Evolutionary conservation across 2,329 filamentous ascomycete genomes (phyloP), one percentile per base, ranked within the genome.

Genomic region (Fusarium cicatricum): DNA sequence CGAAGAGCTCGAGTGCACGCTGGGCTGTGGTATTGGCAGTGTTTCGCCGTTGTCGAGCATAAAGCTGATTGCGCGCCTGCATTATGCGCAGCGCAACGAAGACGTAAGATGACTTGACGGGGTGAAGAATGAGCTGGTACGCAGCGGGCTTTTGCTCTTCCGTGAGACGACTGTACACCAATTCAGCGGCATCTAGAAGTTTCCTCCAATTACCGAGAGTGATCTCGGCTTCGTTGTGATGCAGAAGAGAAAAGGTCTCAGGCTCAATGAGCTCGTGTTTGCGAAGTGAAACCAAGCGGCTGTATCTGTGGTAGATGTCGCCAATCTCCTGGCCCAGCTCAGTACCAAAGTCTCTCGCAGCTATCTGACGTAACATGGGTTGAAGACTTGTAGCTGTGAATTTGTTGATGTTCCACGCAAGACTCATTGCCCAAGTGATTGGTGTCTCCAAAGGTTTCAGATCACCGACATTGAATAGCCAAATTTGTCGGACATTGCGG

Each of bases 401-500:
- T 1, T 70, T 71, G 7, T 78, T 70, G 15, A 84, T 78, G 48
- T 87, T 77, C 72, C 85, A 87, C 0, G 84, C 84, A 31, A 87
- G 73, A 14, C 81, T 78, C 63, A 86, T 77, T 58, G 80, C 83
- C 64, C 84, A 83, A 21, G 77, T 79, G 51, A 85, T 80, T 0
- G 82, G 80, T 0, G 84, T 71, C 66, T 85, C 83, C 16, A 83
- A 74, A 1, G 83, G 82, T 63, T 87, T 88, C 38, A 87, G 74
- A 58, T 88, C 85, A 11, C 84, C 85, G 2, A 87, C 82, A 36
- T 88, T 88, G 55, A 87, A 83, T 16, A 87, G 76, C 85, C 85
- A 87, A 21, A 87, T 83, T 14, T 80, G 75, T 26, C 79, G 74
- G 2, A 83, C 84, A 2, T 70, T 67, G 16, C 68, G 62, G 1